phyloP scores from a whole-genome alignment of 176 grass and related monocot genomes.

The Juncus inflexus region DNA sequence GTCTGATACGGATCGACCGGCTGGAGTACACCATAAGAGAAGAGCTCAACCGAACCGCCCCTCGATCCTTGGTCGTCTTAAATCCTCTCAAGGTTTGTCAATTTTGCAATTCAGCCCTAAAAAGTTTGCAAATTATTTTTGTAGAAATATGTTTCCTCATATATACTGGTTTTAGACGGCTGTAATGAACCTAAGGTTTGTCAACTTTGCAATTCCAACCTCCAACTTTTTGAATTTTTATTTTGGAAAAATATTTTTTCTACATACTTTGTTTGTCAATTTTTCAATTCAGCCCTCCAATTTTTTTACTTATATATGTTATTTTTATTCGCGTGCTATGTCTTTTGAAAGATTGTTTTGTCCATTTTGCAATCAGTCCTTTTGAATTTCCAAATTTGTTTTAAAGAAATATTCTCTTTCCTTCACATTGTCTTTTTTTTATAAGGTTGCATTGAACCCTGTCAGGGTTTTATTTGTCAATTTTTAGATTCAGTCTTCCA shows the following conservation, averaged over 20 bases:
- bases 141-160: too few relatives aligned
- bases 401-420: not conserved
- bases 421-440: not conserved
- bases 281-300: too few relatives aligned
- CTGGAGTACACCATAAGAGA: slow-evolving; percentile 95
- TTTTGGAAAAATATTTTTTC: too few relatives aligned
- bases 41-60: slow-evolving; percentile 86
- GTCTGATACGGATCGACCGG: slow-evolving; percentile 78
- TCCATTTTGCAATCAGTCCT: slow-evolving; percentile 4
- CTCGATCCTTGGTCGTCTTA: slow-evolving; percentile 79
- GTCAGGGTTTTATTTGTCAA: not conserved
- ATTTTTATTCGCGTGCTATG: too few relatives aligned
- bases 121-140: not conserved
- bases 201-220: not conserved
- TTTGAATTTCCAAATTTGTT: slow-evolving; percentile 15
- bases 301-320: too few relatives aligned
- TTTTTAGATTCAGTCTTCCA: not conserved
- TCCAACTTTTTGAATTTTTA: too few relatives aligned
- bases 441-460: slow-evolving; percentile 38
- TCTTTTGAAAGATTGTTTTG: not conserved
- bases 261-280: too few relatives aligned
- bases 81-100: slow-evolving; percentile 77
- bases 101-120: not conserved
- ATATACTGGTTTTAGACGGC: too few relatives aligned
- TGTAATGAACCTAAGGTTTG: too few relatives aligned